Base-by-base conservation (phyloP, 2,329 filamentous ascomycete genomes). In the Myriosclerotinia scirpicola region DNA sequence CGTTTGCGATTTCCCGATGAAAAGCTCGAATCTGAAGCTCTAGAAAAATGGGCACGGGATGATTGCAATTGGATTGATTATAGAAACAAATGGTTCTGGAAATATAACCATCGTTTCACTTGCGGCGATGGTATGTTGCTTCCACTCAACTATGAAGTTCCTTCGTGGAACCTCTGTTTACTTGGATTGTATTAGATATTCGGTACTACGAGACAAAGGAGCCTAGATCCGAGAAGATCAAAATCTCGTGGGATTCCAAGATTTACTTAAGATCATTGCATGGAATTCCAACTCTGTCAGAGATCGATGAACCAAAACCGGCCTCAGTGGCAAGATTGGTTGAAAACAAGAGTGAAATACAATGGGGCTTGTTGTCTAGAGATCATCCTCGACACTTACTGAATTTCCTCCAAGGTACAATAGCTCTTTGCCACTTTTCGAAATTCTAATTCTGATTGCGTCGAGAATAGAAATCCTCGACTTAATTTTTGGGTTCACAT, bases 171-270 rank as follows among this genome's bases (percentile, higher is more conserved):
- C 14, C 5, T 14, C 22, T 3, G 15, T 38, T 56, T 17, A 56
- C 36, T 50, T 2, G 34, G 8, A 30, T 17, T 11, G 14, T 14
- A 20, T 26, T 42, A 56, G 54, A 42, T 38, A 17, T 42, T 9
- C 6, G 7, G 2, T 56, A 56, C n/a, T 26, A 17, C 2, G 38
- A 56, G 1, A 12, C 0, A 5, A 56, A 5, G 22, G 1, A 22
- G 7, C 54, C 6, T 11, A 22, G n/a, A 12, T 55, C 11, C 36
- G 8, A 55, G n/a, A 12, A 55, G 8, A 5, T 22, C 14, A 4
- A 6, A 20, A 9, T 3, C 2, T 0, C 1, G 2, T 0, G 8
- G 2, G n/a, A 55, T 15, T 40, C 1, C 12, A 22, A 50, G 4
- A 22, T 12, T 20, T 42, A 56, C 22, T 5, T 26, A 15, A 15